A percentile compares a stretch with the other conserved stretches of the same genome.
Evolutionary conservation across 345 rosid genomes (phyloP).

Genomic region (Aethionema arabicum): DNA sequence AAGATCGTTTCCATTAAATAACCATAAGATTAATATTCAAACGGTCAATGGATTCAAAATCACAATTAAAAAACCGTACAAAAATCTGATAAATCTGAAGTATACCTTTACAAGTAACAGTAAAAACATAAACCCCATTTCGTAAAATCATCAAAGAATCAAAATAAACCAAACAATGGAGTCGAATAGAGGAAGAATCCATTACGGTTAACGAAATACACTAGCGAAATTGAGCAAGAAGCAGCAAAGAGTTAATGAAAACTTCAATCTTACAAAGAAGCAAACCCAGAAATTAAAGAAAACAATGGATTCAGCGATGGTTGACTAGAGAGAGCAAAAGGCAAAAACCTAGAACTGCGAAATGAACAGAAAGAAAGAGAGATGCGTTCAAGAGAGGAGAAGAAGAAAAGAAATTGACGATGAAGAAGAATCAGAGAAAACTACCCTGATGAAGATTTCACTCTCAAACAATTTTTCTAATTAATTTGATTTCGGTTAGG

Average conservation of each 20-base stretch:
- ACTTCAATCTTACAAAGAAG: slow-evolving; percentile 14
- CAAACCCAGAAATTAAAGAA: slow-evolving; percentile 18
- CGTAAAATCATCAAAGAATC: neutral
- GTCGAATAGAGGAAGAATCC: neutral
- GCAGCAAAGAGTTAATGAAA: neutral
- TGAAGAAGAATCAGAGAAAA: neutral
- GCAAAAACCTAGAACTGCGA: neutral
- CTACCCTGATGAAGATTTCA: neutral
- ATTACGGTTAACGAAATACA: neutral
- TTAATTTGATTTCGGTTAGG: too few species aligned
- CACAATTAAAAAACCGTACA: neutral
- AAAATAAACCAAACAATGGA: neutral
- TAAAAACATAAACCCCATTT: neutral
- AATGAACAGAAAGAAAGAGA: neutral
- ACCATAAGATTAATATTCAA: too few species aligned
- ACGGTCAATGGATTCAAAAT: neutral
- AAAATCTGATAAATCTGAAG: neutral
- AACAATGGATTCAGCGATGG: neutral
- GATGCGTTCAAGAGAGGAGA: too few species aligned
- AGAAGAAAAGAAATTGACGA: neutral
- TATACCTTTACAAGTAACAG: neutral
- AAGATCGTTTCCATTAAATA: too few species aligned
- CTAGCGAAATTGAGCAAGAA: neutral
- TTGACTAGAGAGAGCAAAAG: neutral
- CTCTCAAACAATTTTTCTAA: too few species aligned